Evolutionary conservation across 2,329 filamentous ascomycete genomes (phyloP).

Genomic region (Paracamarosporium sp.): DNA sequence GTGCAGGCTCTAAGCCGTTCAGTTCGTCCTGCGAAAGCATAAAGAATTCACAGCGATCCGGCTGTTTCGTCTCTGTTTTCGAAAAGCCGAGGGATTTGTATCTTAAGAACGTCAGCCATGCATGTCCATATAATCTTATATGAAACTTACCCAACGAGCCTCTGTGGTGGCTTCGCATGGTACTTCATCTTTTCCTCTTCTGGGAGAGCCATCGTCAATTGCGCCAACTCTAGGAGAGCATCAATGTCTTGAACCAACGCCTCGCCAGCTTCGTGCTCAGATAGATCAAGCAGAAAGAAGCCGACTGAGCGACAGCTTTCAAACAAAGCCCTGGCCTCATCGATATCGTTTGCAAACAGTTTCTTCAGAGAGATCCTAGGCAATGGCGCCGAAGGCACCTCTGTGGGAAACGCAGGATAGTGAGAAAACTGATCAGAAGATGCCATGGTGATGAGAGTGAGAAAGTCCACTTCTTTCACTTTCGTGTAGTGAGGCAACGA

Average conservation of each 20-base stretch:
- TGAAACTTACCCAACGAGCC: neutral
- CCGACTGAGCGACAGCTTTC: neutral
- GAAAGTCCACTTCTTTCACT: no score
- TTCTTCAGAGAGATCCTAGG: neutral
- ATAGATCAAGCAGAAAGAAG: neutral
- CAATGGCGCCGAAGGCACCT: neutral
- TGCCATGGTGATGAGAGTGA: no score
- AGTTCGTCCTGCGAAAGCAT: constrained; percentile 3
- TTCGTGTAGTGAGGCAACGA: no score
- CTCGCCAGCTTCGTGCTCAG: neutral
- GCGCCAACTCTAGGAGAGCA: neutral
- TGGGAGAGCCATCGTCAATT: neutral
- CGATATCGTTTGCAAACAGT: neutral
- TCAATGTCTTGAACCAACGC: neutral
- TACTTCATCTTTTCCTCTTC: neutral
- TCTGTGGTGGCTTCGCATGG: neutral
- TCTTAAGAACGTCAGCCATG: neutral
- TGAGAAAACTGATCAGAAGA: neutral
- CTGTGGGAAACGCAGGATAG: neutral
- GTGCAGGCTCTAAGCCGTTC: neutral
- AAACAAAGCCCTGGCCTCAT: neutral
- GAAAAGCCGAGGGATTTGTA: neutral
- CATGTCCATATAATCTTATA: neutral
- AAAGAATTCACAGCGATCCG: constrained; percentile 8
- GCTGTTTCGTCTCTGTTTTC: constrained; percentile 10